Evolutionary conservation across 305 asterid species (phyloP).

Genomic region (Solanum hybrid): DNA sequence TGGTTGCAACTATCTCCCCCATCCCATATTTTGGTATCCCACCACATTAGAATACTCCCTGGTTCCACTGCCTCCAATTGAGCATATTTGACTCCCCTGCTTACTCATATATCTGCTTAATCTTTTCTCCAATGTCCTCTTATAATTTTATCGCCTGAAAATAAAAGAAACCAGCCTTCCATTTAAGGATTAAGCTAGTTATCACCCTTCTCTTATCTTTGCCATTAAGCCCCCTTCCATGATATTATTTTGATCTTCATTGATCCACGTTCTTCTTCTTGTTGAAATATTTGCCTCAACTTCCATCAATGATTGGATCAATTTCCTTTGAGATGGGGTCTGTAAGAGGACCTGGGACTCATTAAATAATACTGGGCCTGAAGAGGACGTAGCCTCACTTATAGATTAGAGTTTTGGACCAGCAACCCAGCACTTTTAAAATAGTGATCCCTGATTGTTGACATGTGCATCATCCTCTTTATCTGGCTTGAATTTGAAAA

Average conservation of each 20-base stretch:
- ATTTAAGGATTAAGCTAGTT: background rate
- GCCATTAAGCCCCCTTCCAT: background rate
- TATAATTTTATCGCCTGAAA: background rate
- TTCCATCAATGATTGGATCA: background rate
- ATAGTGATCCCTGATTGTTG: background rate
- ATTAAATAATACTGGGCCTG: background rate
- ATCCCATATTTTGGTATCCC: background rate
- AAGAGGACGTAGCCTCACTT: background rate
- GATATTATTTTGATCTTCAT: background rate
- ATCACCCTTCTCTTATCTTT: background rate
- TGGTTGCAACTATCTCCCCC: background rate
- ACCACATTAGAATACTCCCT: background rate
- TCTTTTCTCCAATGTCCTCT: background rate
- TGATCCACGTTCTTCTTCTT: background rate
- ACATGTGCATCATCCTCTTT: background rate
- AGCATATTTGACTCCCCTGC: background rate
- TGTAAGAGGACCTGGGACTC: background rate
- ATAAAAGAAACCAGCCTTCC: background rate
- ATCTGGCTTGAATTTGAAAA: background rate
- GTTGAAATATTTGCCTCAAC: background rate
- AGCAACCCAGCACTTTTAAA: background rate
- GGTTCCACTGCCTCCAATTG: background rate
- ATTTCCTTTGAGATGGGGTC: background rate
- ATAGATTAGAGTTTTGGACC: background rate
- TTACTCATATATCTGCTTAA: background rate